phyloP scores from a whole-genome alignment of 257 asterid species.

The Striga asiatica region DNA sequence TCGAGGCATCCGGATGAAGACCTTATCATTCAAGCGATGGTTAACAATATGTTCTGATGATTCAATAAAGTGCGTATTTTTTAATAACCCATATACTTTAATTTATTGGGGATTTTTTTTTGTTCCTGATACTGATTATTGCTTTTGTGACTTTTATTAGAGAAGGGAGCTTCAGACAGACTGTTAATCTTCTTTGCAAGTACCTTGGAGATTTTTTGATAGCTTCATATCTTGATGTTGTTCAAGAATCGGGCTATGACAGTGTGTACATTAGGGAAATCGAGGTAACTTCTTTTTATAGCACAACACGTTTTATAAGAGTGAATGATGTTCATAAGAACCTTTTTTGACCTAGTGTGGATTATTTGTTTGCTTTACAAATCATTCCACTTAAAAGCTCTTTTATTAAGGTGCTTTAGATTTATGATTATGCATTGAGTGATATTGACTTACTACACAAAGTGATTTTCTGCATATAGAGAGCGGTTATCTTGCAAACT shows the following conservation, averaged over 20 bases:
- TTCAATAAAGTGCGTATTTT: conserved; percentile 45
- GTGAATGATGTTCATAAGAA: too few relatives aligned
- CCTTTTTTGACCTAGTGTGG: too few relatives aligned
- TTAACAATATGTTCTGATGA: conserved; percentile 78
- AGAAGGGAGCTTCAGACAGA: conserved; percentile 58
- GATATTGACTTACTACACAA: background rate
- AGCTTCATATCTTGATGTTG: conserved; percentile 68
- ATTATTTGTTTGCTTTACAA: too few relatives aligned
- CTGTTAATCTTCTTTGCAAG: conserved; percentile 80
- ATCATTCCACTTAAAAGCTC: too few relatives aligned
- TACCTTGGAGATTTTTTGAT: conserved; percentile 91
- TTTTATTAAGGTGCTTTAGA: too few relatives aligned
- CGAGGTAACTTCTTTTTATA: conserved; percentile 45
- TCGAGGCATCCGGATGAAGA: conserved; percentile 79
- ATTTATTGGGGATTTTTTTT: conserved; percentile 8
- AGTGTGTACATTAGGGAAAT: conserved; percentile 59
- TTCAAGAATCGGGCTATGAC: conserved; percentile 81
- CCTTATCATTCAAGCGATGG: conserved; percentile 76
- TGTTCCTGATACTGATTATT: conserved; percentile 13
- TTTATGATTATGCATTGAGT: too few relatives aligned
- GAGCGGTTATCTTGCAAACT: conserved; percentile 83
- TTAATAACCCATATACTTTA: background rate
- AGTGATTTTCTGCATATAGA: conserved; percentile 29
- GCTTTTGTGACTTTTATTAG: conserved; percentile 26
- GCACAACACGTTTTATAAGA: background rate